Evolutionary conservation across 495 filamentous ascomycete genomes (phyloP), one percentile per base, ranked within the genome.

Genomic region (Alectoria sarmentosa): DNA sequence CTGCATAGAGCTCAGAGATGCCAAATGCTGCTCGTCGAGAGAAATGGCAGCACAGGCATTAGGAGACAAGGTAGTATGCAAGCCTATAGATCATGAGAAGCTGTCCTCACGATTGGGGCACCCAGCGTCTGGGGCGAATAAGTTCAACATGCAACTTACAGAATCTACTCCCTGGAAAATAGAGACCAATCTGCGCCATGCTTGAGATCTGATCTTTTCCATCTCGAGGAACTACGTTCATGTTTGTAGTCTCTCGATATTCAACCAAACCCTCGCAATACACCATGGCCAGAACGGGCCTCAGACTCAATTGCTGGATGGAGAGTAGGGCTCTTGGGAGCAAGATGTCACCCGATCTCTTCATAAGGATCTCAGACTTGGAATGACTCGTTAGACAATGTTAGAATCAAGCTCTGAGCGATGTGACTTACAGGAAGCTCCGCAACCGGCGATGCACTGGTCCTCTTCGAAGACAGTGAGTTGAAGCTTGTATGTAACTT

Each of bases 211-310:
- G 83, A 56, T 83, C 82, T 15, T 81, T 64, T n/a, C 79, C 78
- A 62, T 88, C 78, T 15, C 82, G 79, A 64, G 79, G 85, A 2
- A 92, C 78, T 44, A 84, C 75, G 2, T 79, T 74, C 85, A 94
- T 85, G 6, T 84, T 88, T 61, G 79, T 76, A 15, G 89, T 82
- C 65, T 94, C 86, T 57, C 90, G 85, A 72, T 92, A 90, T 59
- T 91, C 82, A 36, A 92, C 78, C 1, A 86, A 87, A 21, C 90
- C 89, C 69, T 94, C 91, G 67, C 87, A 88, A 60, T 87, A 87
- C 15, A 80, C 80, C 60, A 95, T 76, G 54, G 85, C 87, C 4
- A 95, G 66, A 13, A 87, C 78, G 59, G 82, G 89, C 46, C 86
- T 85, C 52, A 86, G 82, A 70, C 89, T 86, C 19, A 88, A 75